Percentiles rank a stretch among this genome's conserved stretches.
Conservation (phyloP, 1,139 yeast species). For the Pichia sp. region DNA sequence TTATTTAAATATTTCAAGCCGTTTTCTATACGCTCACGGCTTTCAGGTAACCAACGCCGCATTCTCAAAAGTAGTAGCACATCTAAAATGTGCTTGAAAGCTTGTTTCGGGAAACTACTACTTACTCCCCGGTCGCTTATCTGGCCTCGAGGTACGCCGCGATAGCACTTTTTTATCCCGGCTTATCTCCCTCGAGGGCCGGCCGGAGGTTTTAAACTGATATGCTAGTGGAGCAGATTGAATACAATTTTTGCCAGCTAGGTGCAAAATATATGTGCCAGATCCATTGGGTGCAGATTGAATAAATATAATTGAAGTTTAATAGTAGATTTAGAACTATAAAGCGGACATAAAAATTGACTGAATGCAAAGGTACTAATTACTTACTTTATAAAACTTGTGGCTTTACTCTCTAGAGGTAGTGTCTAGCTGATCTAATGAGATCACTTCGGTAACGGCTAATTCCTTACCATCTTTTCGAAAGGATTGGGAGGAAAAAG, state of each 20-base stretch:
- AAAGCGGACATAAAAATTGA: neutral
- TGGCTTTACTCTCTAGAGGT: neutral
- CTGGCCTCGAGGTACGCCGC: neutral
- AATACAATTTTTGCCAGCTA: no score
- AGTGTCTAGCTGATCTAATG: conserved; percentile 1
- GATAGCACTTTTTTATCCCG: no score
- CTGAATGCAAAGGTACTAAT: neutral
- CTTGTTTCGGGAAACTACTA: neutral
- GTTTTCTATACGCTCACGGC: no score
- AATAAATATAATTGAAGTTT: neutral
- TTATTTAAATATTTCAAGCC: no score
- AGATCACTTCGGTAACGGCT: conserved; percentile 3
- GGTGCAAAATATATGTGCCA: no score
- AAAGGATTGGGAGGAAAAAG: conserved; percentile 4
- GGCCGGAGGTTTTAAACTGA: no score
- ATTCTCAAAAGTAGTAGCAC: neutral
- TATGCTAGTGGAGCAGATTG: no score
- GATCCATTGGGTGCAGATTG: no score
- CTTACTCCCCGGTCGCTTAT: neutral
- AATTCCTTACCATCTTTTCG: conserved; percentile 7
- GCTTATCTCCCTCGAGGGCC: no score
- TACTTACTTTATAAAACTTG: neutral
- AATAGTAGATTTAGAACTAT: neutral
- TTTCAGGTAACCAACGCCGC: no score
- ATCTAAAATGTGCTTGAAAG: neutral